These are phyloP conservation scores for Euphorbia lathyris DNA, from an alignment of 345 rosid species.

Conservation along the genomic window DNA sequence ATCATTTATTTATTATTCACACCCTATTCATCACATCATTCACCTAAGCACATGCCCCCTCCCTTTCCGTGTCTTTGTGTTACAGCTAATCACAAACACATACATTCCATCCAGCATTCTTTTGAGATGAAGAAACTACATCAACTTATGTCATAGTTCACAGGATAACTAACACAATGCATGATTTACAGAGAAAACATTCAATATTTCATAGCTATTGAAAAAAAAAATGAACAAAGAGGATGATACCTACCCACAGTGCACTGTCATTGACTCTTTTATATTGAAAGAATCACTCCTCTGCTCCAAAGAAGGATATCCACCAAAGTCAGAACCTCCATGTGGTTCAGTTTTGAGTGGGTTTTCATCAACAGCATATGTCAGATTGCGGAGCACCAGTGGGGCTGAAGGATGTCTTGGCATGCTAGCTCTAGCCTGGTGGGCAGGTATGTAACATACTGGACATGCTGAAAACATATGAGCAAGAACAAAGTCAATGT, in stretches of 20 bases:
- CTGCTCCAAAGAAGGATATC: conserved; percentile 73
- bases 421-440: conserved; percentile 70
- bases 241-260: conserved; percentile 70
- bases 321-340: conserved; percentile 87
- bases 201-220: too few species aligned
- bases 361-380: conserved; percentile 53
- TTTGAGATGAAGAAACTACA: neutral
- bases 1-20: neutral
- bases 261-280: conserved; percentile 73
- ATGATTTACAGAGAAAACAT: too few species aligned
- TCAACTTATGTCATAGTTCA: neutral
- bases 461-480: conserved; percentile 59
- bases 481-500: conserved; percentile 15
- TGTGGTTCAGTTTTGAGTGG: conserved; percentile 53
- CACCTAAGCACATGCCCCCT: neutral
- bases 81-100: too few species aligned
- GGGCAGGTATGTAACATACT: conserved; percentile 73
- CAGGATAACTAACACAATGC: neutral
- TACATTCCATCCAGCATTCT: too few species aligned
- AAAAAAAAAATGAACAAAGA: conserved; percentile 2
- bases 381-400: conserved; percentile 54
- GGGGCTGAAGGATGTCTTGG: conserved; percentile 56
- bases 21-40: neutral
- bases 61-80: too few species aligned
- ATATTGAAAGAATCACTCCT: conserved; percentile 64